Evolutionary conservation across 257 asterid genomes (phyloP), one percentile per base, ranked within the genome.

Genomic region (Echium plantagineum): DNA sequence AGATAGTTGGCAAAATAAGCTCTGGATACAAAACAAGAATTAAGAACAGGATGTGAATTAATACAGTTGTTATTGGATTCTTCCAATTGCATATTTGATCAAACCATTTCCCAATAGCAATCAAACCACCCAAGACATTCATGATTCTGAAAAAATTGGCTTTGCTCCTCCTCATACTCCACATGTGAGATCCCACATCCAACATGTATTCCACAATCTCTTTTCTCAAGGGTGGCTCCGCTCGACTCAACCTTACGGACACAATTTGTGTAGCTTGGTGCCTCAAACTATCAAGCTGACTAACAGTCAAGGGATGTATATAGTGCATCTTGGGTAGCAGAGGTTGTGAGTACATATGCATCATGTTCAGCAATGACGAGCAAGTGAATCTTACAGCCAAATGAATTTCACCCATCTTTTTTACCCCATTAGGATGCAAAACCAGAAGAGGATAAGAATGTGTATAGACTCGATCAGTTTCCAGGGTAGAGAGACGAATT

Each of bases 131-230:
- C 20, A 86, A 64, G 57, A 86, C 85, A 5, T 77, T 81, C 89
- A 83, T 80, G 15, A 86, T 83, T 6, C 95, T 20, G 65, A 83
- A 81, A 64, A 83, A 75, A 55, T 86, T 81, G 0, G 89, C 93
- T 24, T 86, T 86, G 88, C 90, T 85, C 62, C 90, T 59, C 32
- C 88, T 73, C 88, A 85, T 83, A 76, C 94, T 85, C 88, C 88
- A 85, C 88, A 78, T 78, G 77, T 83, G 86, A 19, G 88, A 80
- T 12, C 86, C 86, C 0, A 81, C 88, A 6, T 85, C 94, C 6
- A 85, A 78, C 94, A 85, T 85, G 20, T 83, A 85, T 76, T 85
- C 94, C 3, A 85, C 88, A 18, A 83, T 76, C 76, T 85, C 94
- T 72, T 77, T 85, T 28, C 94, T 77, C 65, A 86, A 58, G 52